Percentiles rank a stretch among this genome's conserved stretches.
phyloP scores from a whole-genome alignment of 108 stramenopile genomes.

The Nitzschia sp. region DNA sequence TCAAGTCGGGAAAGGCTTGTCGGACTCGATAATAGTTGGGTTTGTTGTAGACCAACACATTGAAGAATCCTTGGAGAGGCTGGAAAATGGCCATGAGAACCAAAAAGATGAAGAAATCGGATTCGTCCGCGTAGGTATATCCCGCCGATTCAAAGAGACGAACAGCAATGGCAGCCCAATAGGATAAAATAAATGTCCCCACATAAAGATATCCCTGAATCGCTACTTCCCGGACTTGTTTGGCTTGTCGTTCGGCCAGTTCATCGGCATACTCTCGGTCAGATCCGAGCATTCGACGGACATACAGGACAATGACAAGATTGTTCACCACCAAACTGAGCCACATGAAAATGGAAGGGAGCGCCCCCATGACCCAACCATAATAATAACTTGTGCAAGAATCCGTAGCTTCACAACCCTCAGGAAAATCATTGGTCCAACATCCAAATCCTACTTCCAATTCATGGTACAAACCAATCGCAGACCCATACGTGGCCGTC shows the following conservation, averaged over 20 bases:
- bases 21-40: constrained; percentile 23
- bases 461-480: not conserved
- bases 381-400: not conserved
- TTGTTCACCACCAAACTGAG: constrained; percentile 2
- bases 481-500: not conserved
- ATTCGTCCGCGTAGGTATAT: not conserved
- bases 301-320: not conserved
- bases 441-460: not conserved
- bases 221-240: not conserved
- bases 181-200: constrained; percentile 1
- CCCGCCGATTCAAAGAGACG: not conserved
- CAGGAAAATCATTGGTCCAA: not conserved
- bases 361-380: not conserved
- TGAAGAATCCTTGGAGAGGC: constrained; percentile 45
- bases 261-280: not conserved
- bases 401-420: not conserved
- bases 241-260: not conserved
- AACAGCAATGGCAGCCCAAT: not conserved
- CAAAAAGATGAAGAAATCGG: not conserved
- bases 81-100: constrained; percentile 38
- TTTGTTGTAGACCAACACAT: constrained; percentile 35
- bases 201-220: constrained; percentile 1
- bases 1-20: not conserved
- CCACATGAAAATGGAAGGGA: not conserved
- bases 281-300: not conserved